Evolutionary conservation across 225 moss, liverwort and hornwort genomes (phyloP).

Genomic region (Sphagnum contortum): DNA sequence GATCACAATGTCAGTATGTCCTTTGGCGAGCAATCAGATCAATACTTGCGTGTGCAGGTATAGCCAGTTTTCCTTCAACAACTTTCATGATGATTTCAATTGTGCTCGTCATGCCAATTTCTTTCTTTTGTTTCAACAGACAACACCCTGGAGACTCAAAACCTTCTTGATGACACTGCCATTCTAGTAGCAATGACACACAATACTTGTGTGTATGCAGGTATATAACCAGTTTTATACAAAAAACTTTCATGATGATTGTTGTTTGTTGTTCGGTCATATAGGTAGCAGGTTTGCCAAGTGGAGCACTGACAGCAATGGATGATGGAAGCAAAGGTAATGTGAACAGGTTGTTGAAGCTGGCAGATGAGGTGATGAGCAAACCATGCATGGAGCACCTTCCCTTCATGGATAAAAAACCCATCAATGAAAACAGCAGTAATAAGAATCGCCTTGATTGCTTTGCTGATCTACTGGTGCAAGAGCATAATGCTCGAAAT

Average conservation of each 20-base stretch:
- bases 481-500: conserved; percentile 61
- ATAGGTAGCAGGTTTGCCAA: conserved; percentile 71
- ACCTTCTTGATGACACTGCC: no score
- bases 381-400: conserved; percentile 78
- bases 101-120: no score
- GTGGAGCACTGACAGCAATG: conserved; percentile 45
- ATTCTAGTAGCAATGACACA: no score
- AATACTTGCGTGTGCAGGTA: conserved; percentile 87
- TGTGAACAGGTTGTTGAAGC: conserved; percentile 52
- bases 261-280: no score
- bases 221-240: no score
- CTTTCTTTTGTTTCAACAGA: no score
- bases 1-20: conserved; percentile 89
- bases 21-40: conserved; percentile 61
- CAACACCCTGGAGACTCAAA: no score
- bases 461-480: conserved; percentile 86
- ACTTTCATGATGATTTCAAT: no score
- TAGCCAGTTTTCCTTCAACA: no score
- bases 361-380: conserved; percentile 61
- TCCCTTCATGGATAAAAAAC: conserved; percentile 72
- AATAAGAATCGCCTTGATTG: conserved; percentile 77
- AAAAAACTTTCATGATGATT: no score
- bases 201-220: no score
- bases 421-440: conserved; percentile 21
- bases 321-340: conserved; percentile 33